Conservation (phyloP, 345 rosid species). For the Eucalyptus pauciflora region DNA sequence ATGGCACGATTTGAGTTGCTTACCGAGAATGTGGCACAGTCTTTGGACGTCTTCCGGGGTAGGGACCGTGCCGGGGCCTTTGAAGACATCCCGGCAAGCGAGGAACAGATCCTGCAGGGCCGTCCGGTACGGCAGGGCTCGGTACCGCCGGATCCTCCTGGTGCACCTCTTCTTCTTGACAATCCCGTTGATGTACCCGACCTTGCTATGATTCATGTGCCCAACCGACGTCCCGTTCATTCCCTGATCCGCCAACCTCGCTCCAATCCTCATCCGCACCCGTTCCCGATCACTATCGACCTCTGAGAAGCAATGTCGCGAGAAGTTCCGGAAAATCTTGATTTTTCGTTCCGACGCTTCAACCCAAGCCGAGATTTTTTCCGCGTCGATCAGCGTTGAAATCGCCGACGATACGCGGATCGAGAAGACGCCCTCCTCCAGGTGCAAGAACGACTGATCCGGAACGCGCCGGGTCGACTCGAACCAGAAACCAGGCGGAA, state of each 20-base stretch:
- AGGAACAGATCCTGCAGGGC: constrained; percentile 36
- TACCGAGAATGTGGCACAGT: constrained; percentile 41
- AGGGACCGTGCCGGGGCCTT: constrained; percentile 49
- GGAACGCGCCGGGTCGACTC: not conserved
- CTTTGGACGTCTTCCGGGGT: constrained; percentile 21
- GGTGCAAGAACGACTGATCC: not conserved
- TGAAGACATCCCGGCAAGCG: constrained; percentile 34
- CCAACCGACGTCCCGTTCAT: not conserved
- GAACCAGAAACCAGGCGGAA: not conserved
- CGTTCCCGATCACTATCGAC: not conserved
- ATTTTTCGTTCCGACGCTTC: not conserved
- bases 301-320: not conserved
- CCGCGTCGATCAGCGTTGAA: not conserved
- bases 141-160: not conserved
- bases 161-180: constrained; percentile 10
- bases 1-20: not conserved
- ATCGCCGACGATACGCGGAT: not conserved
- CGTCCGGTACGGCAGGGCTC: not conserved
- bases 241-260: constrained; percentile 18
- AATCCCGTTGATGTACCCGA: constrained; percentile 13
- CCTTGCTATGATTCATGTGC: constrained; percentile 3
- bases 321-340: not conserved
- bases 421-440: not conserved
- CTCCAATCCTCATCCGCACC: constrained; percentile 9
- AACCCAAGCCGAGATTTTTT: not conserved